Base-by-base conservation (phyloP, 2,329 filamentous ascomycete genomes). In the Beauveria asiatica region DNA sequence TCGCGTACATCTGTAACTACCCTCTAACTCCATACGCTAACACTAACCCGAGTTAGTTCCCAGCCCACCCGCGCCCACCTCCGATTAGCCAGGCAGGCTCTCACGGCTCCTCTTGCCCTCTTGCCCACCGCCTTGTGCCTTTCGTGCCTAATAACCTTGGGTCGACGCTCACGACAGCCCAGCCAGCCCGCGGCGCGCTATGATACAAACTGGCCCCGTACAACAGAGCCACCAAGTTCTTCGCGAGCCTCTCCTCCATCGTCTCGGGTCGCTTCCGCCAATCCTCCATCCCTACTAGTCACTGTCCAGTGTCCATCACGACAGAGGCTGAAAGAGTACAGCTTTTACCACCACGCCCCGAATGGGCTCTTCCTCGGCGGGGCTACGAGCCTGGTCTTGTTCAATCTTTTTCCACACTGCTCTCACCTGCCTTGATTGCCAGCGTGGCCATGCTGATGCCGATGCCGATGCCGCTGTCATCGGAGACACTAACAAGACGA, bases 211-310 rank as follows among this genome's bases (percentile, higher is more conserved):
- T n/a, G 23, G 9, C 58, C 58, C 51, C 19, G 19, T 60, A 51
- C 45, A 30, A 30, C 16, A 44, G 56, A 55, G 58, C 58, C 51
- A 54, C 58, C 42, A 60, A 33, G 19, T 23, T 54, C 41, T 48
- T 49, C 50, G 39, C 44, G 50, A 60, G 58, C 23, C 51, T 60
- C 27, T 19, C 51, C 42, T 50, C 45, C 58, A 49, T 50, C 51
- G 51, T 48, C 51, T 60, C 58, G 58, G 58, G 51, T 55, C 51
- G 51, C 58, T 60, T 60, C 58, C 58, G 58, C 58, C 51, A 41
- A 23, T 27, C 30, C 33, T 48, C 25, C n/a, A 60, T 54, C 58
- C 58, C 37, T 55, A 49, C 58, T 60, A 60, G 58, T 46, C 46
- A 21, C 41, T 37, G 33, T 46, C 21, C 46, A 21, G 27, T 37